These are phyloP conservation scores for Pseudodiploospora longispora DNA, from an alignment of 2,329 filamentous ascomycete species.

Conservation along the genomic window DNA sequence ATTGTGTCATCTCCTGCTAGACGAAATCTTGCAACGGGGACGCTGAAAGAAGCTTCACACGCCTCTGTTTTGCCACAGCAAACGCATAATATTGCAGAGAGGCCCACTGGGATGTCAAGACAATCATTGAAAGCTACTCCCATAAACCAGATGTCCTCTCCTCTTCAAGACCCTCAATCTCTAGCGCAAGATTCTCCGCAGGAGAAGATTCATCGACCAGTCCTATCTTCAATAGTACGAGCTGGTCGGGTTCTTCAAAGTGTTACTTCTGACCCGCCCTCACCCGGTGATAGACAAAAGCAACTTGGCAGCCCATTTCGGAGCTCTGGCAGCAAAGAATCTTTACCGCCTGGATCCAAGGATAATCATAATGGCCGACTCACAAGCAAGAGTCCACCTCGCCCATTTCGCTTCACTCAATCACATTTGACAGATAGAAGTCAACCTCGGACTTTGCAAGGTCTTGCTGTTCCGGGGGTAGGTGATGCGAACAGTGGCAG, in stretches of 20 bases:
- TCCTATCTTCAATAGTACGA: conserved; percentile 50
- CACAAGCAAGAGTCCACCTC: conserved; percentile 23
- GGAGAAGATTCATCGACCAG: conserved; percentile 30
- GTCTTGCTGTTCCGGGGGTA: not conserved
- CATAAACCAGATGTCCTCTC: conserved; percentile 29
- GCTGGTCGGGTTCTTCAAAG: conserved; percentile 48
- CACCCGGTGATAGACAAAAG: conserved; percentile 42
- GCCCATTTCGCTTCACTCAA: conserved; percentile 10
- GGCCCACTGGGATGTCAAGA: not conserved
- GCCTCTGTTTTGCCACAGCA: too few relatives aligned
- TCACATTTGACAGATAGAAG: conserved; percentile 9
- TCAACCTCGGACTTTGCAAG: conserved; percentile 18
- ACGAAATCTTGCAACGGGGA: too few relatives aligned
- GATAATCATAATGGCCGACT: conserved; percentile 18
- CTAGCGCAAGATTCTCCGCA: conserved; percentile 18
- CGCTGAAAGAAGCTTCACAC: too few relatives aligned
- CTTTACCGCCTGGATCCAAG: conserved; percentile 17
- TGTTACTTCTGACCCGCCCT: conserved; percentile 51
- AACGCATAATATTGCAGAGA: too few relatives aligned
- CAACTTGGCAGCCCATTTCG: conserved; percentile 50
- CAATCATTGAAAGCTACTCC: conserved; percentile 25
- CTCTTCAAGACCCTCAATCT: conserved; percentile 25
- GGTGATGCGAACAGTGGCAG: not conserved
- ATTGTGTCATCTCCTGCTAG: too few relatives aligned
- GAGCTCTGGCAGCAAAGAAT: conserved; percentile 28